Evolutionary conservation across 2,329 filamentous ascomycete species (phyloP).

Genomic region (Rhytidhysteron rufulum): DNA sequence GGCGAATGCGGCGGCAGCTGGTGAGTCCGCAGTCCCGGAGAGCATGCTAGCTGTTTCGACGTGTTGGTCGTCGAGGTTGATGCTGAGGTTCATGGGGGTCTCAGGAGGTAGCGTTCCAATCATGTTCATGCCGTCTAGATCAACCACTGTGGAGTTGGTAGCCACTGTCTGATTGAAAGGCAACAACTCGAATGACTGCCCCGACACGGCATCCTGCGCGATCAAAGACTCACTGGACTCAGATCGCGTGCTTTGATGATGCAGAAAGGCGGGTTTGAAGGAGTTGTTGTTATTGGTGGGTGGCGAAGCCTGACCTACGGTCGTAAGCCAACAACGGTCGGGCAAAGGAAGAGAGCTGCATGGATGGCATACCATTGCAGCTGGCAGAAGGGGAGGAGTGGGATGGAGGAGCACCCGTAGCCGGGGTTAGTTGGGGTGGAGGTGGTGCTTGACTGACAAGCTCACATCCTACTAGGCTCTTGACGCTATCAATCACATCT

Average conservation of each 20-base stretch:
- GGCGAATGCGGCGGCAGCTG: slow-evolving; percentile 22
- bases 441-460: slow-evolving; percentile 5
- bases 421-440: too few relatives aligned
- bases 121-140: slow-evolving; percentile 32
- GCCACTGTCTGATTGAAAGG: slow-evolving; percentile 6
- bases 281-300: background rate
- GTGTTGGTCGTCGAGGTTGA: slow-evolving; percentile 15
- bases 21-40: slow-evolving; percentile 13
- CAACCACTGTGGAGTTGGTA: slow-evolving; percentile 11
- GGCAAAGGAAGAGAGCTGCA: too few relatives aligned
- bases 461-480: slow-evolving; percentile 24
- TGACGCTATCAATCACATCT: slow-evolving; percentile 32
- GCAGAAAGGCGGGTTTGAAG: background rate
- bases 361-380: background rate
- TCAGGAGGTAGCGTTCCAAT: slow-evolving; percentile 11
- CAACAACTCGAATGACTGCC: slow-evolving; percentile 12
- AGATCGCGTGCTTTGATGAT: too few relatives aligned
- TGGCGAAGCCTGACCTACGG: slow-evolving; percentile 15
- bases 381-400: background rate
- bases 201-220: background rate
- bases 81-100: slow-evolving; percentile 4
- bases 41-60: slow-evolving; percentile 12
- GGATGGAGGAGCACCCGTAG: too few relatives aligned
- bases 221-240: background rate
- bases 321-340: slow-evolving; percentile 23